Conservation (phyloP, 129 eudicot species). For the Lactuca saligna region DNA sequence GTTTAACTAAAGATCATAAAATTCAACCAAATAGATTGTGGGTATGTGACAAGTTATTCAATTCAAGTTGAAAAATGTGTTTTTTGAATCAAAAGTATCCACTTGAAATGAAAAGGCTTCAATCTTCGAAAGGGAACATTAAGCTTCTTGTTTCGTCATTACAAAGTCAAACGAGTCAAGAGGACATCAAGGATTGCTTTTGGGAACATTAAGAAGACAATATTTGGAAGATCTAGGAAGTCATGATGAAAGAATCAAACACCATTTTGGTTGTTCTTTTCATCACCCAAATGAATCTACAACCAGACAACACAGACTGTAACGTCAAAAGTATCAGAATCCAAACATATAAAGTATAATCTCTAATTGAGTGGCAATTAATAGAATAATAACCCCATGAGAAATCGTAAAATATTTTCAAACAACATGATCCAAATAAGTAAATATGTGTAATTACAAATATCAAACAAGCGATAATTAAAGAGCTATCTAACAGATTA, state of each 20-base stretch:
- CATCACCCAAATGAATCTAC: background rate
- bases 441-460: too few species aligned
- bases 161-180: slow-evolving; percentile 11
- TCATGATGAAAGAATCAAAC: background rate
- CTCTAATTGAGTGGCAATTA: background rate
- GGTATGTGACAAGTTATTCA: background rate
- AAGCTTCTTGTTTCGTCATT: slow-evolving; percentile 13
- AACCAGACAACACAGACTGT: background rate
- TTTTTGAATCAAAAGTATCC: background rate
- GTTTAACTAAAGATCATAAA: slow-evolving; percentile 13
- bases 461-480: background rate
- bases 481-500: slow-evolving; percentile 10
- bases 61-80: slow-evolving; percentile 7
- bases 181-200: slow-evolving; percentile 4
- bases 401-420: background rate
- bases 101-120: slow-evolving; percentile 3
- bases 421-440: slow-evolving; percentile 20
- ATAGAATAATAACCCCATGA: background rate
- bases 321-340: slow-evolving; percentile 4
- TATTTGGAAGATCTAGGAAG: background rate
- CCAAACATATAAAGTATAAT: background rate
- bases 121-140: background rate
- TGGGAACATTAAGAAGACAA: slow-evolving; percentile 6
- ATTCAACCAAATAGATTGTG: slow-evolving; percentile 30
- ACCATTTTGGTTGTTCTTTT: background rate